Conservation (phyloP, 2,329 filamentous ascomycete genomes). For the Beauveria brongniartii region DNA sequence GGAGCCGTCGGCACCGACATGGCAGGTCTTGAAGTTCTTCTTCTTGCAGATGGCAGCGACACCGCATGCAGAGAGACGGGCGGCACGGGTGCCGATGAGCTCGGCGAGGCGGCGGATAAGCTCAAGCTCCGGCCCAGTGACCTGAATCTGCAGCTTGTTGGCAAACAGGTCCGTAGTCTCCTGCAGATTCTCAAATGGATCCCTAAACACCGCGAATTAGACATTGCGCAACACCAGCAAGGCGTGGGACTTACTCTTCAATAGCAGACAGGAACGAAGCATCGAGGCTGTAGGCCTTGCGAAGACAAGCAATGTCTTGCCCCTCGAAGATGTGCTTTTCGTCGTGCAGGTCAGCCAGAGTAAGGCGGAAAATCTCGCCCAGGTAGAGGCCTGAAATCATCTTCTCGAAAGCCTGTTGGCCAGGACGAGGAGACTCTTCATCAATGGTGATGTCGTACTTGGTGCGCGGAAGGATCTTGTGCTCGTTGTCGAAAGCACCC, state of each 20-base stretch:
- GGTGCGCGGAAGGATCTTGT: slow-evolving; percentile 77
- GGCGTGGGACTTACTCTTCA: slow-evolving; percentile 59
- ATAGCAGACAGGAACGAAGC: slow-evolving; percentile 88
- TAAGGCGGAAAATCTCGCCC: slow-evolving; percentile 87
- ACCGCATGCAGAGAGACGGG: slow-evolving; percentile 87
- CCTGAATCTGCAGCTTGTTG: slow-evolving; percentile 62
- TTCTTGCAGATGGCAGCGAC: slow-evolving; percentile 96
- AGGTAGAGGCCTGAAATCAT: slow-evolving; percentile 95
- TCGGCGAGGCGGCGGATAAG: slow-evolving; percentile 83
- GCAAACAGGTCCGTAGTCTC: slow-evolving; percentile 81
- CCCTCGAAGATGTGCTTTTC: slow-evolving; percentile 69
- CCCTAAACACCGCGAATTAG: slow-evolving; percentile 39
- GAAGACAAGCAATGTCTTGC: slow-evolving; percentile 72
- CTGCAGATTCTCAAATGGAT: slow-evolving; percentile 89
- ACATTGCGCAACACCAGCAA: background rate
- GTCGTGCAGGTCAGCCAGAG: slow-evolving; percentile 78
- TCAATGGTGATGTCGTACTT: slow-evolving; percentile 83
- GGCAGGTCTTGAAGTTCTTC: slow-evolving; percentile 80
- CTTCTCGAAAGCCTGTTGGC: slow-evolving; percentile 94
- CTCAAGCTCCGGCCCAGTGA: slow-evolving; percentile 74
- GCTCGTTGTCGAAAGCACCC: slow-evolving; percentile 93
- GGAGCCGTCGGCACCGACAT: slow-evolving; percentile 92
- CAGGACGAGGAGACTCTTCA: slow-evolving; percentile 82
- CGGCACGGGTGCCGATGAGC: slow-evolving; percentile 88
- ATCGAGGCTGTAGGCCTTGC: slow-evolving; percentile 83